Base-by-base conservation (phyloP, 805 yeast genomes). In the Cyberlindnera mississippiensis region DNA sequence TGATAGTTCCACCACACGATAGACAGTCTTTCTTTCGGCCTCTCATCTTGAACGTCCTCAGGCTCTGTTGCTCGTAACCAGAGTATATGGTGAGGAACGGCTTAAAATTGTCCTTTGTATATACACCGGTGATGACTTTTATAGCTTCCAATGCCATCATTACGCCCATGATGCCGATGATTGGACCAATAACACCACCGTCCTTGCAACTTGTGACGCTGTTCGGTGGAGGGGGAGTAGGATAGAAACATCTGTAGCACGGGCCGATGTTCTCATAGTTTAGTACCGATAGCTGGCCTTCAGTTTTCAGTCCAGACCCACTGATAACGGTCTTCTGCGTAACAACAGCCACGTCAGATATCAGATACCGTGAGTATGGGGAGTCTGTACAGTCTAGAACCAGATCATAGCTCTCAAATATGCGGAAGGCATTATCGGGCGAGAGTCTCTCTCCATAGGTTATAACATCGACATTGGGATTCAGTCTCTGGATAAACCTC, bases 361-460 rank as follows among this genome's bases (percentile, higher is more conserved):
- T 77, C 45, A 93, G 70, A 59, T 93, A 93, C 49, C 99, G 68
- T 0, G 95, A 80, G 33, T 78, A 75, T 11, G 98, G 98, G 2
- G 91, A 80, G 63, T 93, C 99, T 0, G 99, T 91, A 57, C 99
- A 95, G 62, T 93, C 99, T 16, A 93, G 66, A 4, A 93, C 78
- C 26, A 84, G 46, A 56, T 91, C 96, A 62, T 85, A 89, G 4
- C 64, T 51, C n/a, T 60, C 52, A 37, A 89, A 69, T 1, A 88
- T 74, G 0, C 62, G 72, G 51, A 84, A 78, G 0, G 87, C 84
- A 60, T 88, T 89, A 0, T 51, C 55, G 29, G 74, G 65, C 2
- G 69, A 55, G 18, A 86, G 62, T 34, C 82, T 67, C 10, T 62
- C 67, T 1, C 80, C 74, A 55, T 78, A 76, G 0, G 85, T 71